These are phyloP conservation scores for Lactarius hengduanensis DNA, from an alignment of 768 basidiomycete species.

Conservation along the genomic window DNA sequence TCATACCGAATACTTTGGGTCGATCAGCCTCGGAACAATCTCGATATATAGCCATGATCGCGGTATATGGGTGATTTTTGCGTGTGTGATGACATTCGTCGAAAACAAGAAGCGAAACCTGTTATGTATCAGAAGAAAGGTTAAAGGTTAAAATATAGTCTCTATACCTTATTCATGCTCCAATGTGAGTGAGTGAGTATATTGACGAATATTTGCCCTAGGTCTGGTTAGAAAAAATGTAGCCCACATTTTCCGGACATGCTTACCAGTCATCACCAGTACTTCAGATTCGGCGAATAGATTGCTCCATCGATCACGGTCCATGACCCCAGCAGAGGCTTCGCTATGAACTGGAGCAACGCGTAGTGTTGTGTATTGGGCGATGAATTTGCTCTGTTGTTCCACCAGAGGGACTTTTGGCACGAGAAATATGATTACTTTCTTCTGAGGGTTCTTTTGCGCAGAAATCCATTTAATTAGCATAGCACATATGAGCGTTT, in stretches of 20 bases:
- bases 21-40: constrained; percentile 42
- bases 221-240: constrained; percentile 5
- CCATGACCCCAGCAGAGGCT: constrained; percentile 66
- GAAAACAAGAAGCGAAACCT: constrained; percentile 58
- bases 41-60: constrained; percentile 59
- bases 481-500: constrained; percentile 57
- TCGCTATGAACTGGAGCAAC: constrained; percentile 71
- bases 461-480: constrained; percentile 75
- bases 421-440: constrained; percentile 76
- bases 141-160: not conserved
- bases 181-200: constrained; percentile 80
- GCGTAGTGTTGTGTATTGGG: constrained; percentile 60
- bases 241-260: not conserved
- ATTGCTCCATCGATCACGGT: constrained; percentile 61
- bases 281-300: constrained; percentile 67
- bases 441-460: constrained; percentile 48
- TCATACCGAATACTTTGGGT: constrained; percentile 94
- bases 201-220: constrained; percentile 83
- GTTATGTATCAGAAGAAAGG: constrained; percentile 1
- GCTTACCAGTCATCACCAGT: constrained; percentile 79
- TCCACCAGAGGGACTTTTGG: constrained; percentile 84
- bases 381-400: constrained; percentile 72
- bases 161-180: constrained; percentile 57
- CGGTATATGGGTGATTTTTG: constrained; percentile 57
- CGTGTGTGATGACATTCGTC: constrained; percentile 59